Evolutionary conservation across 1,139 yeast genomes (phyloP).

Genomic region (Lodderomyces margitis): DNA sequence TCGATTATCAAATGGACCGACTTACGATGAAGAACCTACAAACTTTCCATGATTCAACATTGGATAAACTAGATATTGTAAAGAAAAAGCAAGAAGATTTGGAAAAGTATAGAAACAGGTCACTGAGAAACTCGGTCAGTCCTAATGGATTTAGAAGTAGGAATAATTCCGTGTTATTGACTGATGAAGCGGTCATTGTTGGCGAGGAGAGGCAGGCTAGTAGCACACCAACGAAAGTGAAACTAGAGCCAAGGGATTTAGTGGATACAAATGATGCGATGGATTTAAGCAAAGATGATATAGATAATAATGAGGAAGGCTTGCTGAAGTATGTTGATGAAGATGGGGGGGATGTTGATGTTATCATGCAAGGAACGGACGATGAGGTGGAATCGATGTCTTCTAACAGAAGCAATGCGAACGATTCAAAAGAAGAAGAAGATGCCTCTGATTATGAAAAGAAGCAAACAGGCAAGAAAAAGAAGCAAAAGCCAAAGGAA

Average conservation of each 20-base stretch:
- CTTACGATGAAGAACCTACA: constrained; percentile 4
- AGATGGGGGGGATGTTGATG: not conserved
- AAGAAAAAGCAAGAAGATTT: constrained; percentile 6
- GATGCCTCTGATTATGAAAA: not conserved
- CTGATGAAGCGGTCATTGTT: not conserved
- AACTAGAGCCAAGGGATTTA: not conserved
- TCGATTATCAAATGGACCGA: constrained; percentile 28
- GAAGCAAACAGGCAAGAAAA: too few relatives aligned
- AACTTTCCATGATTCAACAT: constrained; percentile 1
- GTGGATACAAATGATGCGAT: not conserved
- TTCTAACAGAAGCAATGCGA: not conserved
- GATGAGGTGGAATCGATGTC: not conserved
- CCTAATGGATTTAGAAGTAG: not conserved
- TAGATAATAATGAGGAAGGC: not conserved
- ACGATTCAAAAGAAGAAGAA: not conserved
- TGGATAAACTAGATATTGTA: not conserved
- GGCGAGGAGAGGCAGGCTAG: not conserved
- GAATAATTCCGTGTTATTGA: not conserved
- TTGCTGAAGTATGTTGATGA: not conserved
- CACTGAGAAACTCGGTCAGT: not conserved
- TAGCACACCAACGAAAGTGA: not conserved
- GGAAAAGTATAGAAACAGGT: not conserved
- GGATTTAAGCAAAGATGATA: not conserved
- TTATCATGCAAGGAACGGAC: not conserved
- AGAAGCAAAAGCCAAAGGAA: not conserved